Evolutionary conservation across 2,329 filamentous ascomycete genomes (phyloP).

Genomic region (Metarhizium anisopliae): DNA sequence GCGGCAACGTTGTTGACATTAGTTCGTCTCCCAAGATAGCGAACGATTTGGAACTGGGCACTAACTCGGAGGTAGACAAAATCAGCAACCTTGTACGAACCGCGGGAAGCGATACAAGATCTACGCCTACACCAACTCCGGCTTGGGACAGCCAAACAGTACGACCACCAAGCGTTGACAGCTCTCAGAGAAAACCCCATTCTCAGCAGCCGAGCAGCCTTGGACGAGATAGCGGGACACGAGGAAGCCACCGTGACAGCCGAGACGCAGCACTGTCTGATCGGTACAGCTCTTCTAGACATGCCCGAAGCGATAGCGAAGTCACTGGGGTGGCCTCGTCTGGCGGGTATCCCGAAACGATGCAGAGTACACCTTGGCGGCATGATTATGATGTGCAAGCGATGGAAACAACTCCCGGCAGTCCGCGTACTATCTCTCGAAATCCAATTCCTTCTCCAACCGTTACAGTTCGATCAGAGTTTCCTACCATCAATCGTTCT

Average conservation of each 20-base stretch:
- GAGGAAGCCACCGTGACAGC: conserved; percentile 37
- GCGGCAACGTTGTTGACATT: conserved; percentile 86
- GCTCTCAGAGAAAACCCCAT: conserved; percentile 26
- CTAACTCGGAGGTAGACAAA: conserved; percentile 58
- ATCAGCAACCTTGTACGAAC: conserved; percentile 87
- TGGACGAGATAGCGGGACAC: conserved; percentile 22
- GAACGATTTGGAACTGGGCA: conserved; percentile 12
- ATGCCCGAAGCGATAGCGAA: conserved; percentile 72
- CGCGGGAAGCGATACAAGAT: conserved; percentile 54
- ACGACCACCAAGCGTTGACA: conserved; percentile 44
- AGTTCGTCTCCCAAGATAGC: conserved; percentile 41
- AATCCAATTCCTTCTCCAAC: conserved; percentile 86
- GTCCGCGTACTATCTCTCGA: conserved; percentile 60
- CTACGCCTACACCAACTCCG: conserved; percentile 42
- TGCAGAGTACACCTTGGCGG: conserved; percentile 61
- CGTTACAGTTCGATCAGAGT: conserved; percentile 94
- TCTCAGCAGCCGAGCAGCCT: conserved; percentile 20
- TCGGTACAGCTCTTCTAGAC: conserved; percentile 39
- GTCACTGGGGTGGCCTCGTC: conserved; percentile 67
- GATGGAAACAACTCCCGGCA: conserved; percentile 79
- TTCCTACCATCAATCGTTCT: conserved; percentile 85
- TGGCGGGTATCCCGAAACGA: conserved; percentile 69
- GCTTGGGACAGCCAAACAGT: conserved; percentile 60
- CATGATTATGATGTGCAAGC: conserved; percentile 95
- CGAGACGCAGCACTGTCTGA: conserved; percentile 38